Conservation (phyloP, 345 rosid genomes). For the Gossypium stocksii region DNA sequence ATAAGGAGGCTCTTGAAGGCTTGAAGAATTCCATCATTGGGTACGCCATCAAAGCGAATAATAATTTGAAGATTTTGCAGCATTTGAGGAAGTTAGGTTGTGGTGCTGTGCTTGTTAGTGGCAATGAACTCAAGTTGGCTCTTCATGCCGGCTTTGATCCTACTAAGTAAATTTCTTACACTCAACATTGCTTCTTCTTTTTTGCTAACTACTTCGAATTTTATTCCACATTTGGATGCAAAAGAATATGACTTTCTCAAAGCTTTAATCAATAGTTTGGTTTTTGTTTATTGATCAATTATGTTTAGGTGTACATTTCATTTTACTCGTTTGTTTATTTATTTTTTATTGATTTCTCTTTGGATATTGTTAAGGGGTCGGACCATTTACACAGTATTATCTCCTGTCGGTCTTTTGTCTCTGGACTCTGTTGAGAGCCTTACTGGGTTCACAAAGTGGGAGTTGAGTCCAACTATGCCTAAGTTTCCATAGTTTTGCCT, state of each 20-base stretch:
- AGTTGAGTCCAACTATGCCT: no score
- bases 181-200: neutral
- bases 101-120: constrained; percentile 97
- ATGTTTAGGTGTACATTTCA: neutral
- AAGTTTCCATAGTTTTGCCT: no score
- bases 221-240: neutral
- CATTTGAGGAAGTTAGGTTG: constrained; percentile 87
- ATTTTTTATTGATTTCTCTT: neutral
- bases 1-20: constrained; percentile 73
- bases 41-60: constrained; percentile 91
- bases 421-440: no score
- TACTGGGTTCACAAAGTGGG: no score
- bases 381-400: no score
- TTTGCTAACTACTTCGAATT: neutral
- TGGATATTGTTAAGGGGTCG: no score
- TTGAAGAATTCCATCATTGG: constrained; percentile 63
- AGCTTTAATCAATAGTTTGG: neutral
- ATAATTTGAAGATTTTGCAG: constrained; percentile 89
- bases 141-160: constrained; percentile 89
- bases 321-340: neutral
- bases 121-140: constrained; percentile 93
- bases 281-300: neutral
- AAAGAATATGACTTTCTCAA: neutral
- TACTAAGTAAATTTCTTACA: constrained; percentile 43
- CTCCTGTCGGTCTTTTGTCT: no score